A percentile compares a stretch with the other conserved stretches of the same genome.
These are phyloP conservation scores for Naganishia liquefaciens DNA, from an alignment of 1,284 basidiomycete species.

Conservation along the genomic window DNA sequence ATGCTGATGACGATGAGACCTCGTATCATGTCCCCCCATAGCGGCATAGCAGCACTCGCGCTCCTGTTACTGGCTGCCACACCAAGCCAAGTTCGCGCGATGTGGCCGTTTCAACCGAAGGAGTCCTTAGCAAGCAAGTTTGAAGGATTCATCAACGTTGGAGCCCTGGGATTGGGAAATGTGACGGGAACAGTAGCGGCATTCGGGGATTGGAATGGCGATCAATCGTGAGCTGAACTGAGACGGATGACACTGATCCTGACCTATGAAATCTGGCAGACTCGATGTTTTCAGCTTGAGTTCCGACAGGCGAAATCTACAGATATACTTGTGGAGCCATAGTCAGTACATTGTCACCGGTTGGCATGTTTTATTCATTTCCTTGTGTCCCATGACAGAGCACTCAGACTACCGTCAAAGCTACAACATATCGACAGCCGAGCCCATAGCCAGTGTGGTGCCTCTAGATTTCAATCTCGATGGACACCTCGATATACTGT, in stretches of 20 bases:
- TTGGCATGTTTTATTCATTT: slow-evolving; percentile 5
- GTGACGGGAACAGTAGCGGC: slow-evolving; percentile 72
- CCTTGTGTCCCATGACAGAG: slow-evolving; percentile 61
- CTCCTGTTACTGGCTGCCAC: background rate
- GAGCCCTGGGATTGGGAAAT: slow-evolving; percentile 72
- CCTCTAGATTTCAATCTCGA: slow-evolving; percentile 92
- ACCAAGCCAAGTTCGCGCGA: slow-evolving; percentile 1
- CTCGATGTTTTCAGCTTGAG: slow-evolving; percentile 78
- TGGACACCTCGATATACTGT: slow-evolving; percentile 82
- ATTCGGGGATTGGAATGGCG: slow-evolving; percentile 91
- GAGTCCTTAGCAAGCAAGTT: slow-evolving; percentile 56
- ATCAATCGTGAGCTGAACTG: slow-evolving; percentile 75
- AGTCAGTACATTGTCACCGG: slow-evolving; percentile 57
- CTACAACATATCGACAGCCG: slow-evolving; percentile 39
- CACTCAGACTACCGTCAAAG: slow-evolving; percentile 48
- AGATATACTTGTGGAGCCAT: slow-evolving; percentile 81
- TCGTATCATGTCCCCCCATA: slow-evolving; percentile 3
- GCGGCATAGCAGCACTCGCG: background rate
- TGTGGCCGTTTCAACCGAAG: slow-evolving; percentile 29
- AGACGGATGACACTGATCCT: slow-evolving; percentile 17
- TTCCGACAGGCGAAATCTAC: slow-evolving; percentile 69
- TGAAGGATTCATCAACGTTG: slow-evolving; percentile 79
- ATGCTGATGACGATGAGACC: too few relatives aligned
- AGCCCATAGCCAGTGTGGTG: slow-evolving; percentile 66
- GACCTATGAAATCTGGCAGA: slow-evolving; percentile 54